Evolutionary conservation across 257 asterid genomes (phyloP).

Genomic region (Solanum ahanhuiri): DNA sequence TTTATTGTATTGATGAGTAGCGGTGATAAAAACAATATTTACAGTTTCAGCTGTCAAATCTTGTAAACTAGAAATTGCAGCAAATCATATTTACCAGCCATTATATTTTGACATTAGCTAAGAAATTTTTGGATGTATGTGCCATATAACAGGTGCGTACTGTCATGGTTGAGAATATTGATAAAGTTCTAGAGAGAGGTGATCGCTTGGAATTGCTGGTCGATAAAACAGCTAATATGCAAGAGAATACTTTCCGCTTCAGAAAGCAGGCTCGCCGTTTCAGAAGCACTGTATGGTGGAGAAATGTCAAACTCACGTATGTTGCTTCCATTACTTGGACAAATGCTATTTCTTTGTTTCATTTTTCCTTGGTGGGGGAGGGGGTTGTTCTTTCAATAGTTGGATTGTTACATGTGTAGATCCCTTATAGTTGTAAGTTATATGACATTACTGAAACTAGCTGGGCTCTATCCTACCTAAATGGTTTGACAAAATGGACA

Average conservation of each 20-base stretch:
- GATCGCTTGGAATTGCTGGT: constrained; percentile 94
- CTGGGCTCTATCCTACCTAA: neutral
- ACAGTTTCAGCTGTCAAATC: neutral
- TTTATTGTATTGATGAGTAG: neutral
- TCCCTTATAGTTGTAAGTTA: neutral
- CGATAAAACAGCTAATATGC: constrained; percentile 88
- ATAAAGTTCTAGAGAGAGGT: constrained; percentile 93
- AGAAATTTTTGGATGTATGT: neutral
- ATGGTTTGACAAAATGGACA: neutral
- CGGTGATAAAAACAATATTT: neutral
- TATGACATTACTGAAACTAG: neutral
- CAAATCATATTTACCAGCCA: neutral
- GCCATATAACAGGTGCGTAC: constrained; percentile 54
- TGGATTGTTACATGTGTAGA: neutral
- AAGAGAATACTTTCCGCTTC: constrained; percentile 92
- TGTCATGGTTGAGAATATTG: constrained; percentile 97
- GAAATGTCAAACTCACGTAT: constrained; percentile 91
- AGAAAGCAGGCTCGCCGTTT: constrained; percentile 96
- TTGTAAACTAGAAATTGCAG: neutral
- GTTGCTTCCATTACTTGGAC: constrained; percentile 16
- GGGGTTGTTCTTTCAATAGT: neutral
- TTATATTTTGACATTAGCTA: neutral
- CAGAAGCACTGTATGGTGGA: constrained; percentile 94
- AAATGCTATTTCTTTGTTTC: neutral
- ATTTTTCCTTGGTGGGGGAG: neutral